Evolutionary conservation across 2,329 filamentous ascomycete genomes (phyloP).

Genomic region (Aspergillus udagawae): DNA sequence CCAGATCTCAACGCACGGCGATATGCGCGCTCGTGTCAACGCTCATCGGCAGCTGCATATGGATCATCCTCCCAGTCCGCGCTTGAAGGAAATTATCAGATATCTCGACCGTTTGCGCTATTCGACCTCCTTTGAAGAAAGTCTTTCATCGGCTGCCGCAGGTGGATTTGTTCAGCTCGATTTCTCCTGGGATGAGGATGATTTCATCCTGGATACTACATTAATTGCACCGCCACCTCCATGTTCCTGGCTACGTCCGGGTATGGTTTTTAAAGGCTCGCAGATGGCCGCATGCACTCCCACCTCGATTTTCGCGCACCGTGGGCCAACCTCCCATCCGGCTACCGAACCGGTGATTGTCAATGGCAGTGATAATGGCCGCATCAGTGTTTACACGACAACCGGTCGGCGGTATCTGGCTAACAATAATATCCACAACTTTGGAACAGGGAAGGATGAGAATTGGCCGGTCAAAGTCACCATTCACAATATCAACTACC

Average conservation of each 20-base stretch:
- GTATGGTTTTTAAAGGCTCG: conserved; percentile 57
- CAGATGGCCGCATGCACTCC: conserved; percentile 51
- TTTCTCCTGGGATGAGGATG: conserved; percentile 48
- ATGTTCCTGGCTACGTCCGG: conserved; percentile 60
- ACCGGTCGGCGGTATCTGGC: conserved; percentile 36
- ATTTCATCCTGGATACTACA: conserved; percentile 56
- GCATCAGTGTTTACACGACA: conserved; percentile 35
- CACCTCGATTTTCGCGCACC: conserved; percentile 27
- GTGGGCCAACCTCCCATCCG: conserved; percentile 22
- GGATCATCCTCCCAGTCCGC: conserved; percentile 30
- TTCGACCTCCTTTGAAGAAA: conserved; percentile 52
- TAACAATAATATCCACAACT: conserved; percentile 21
- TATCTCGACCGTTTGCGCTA: conserved; percentile 58
- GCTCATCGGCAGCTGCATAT: conserved; percentile 35
- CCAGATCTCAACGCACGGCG: conserved; percentile 28
- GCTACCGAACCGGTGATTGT: conserved; percentile 32
- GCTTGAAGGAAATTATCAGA: conserved; percentile 56
- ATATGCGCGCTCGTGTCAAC: conserved; percentile 32
- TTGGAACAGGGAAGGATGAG: conserved; percentile 44
- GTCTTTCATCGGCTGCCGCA: conserved; percentile 50
- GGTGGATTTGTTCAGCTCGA: conserved; percentile 52
- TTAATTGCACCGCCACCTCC: conserved; percentile 48
- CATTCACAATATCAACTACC: conserved; percentile 59
- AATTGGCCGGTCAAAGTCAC: conserved; percentile 66
- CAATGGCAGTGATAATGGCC: conserved; percentile 30